phyloP scores from a whole-genome alignment of 139 green algal species.

The Micromonas commoda region DNA sequence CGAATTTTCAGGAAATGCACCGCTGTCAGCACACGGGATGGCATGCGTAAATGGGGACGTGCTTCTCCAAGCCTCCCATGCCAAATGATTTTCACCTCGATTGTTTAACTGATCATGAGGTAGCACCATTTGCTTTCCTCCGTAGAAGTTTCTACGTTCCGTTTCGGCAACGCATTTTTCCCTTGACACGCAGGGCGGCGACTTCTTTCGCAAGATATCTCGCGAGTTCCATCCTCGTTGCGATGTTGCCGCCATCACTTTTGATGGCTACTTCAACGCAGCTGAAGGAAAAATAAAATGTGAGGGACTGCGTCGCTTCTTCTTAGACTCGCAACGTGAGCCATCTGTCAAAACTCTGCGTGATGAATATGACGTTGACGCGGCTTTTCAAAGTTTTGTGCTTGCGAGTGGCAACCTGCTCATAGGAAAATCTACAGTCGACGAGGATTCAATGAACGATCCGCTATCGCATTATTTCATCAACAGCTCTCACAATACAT shows the following conservation, averaged over 20 bases:
- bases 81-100: too few relatives aligned
- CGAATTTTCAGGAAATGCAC: too few relatives aligned
- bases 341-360: not conserved
- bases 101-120: too few relatives aligned
- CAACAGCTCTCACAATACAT: constrained; percentile 34
- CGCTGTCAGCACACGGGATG: too few relatives aligned
- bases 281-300: not conserved
- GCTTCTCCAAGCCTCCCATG: too few relatives aligned
- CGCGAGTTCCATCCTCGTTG: too few relatives aligned
- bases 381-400: not conserved
- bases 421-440: not conserved
- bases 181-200: too few relatives aligned
- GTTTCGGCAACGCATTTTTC: too few relatives aligned
- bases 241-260: not conserved
- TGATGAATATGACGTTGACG: not conserved
- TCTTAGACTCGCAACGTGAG: not conserved
- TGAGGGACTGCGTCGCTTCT: not conserved
- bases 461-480: constrained; percentile 30
- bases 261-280: not conserved
- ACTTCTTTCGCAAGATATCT: too few relatives aligned
- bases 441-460: not conserved
- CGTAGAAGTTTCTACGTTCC: too few relatives aligned
- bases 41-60: too few relatives aligned
- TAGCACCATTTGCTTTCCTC: too few relatives aligned
- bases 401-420: not conserved